Base-by-base conservation (phyloP, 345 rosid genomes). In the Turritis glabra region DNA sequence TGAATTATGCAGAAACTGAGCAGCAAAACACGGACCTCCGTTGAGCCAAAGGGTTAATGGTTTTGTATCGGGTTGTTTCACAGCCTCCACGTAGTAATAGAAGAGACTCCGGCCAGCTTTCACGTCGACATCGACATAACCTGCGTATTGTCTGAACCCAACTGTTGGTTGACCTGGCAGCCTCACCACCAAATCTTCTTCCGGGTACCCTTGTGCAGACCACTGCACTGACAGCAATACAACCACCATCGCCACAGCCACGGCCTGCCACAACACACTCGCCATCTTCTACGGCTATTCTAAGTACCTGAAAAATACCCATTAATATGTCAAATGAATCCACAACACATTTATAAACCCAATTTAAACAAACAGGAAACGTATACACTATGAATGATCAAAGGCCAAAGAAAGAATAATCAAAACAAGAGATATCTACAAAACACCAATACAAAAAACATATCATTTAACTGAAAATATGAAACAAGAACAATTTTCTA, bases 21-120 rank as follows among this genome's bases (percentile, higher is more conserved):
- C 9, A 51, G 4, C n/a, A n/a, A 55, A 55, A 55, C 1, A 29
- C 37, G 8, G 12, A 55, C 93, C 96, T 86, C 97, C 97, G 82
- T 90, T 93, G 81, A 90, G 97, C 98, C 93, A 93, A 54, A 93
- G 89, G 71, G 96, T 71, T 21, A 93, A 90, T 43, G 98, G 93
- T 74, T 85, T 90, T 26, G 59, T 75, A 26, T 74, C 65, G n/a
- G 92, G 84, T 26, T 86, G 74, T 47, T 73, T 72, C 5, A 81
- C 85, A 19, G 97, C 93, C 68, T 90, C 96, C 15, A 86, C 93
- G 44, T 85, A 93, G 86, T 90, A 93, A 74, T 93, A 93, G 70
- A 90, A 93, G 85, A 93, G 83, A 85, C 90, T 88, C 73, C 85
- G 85, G 22, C 92, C 97, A 67, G 71, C 76, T 67, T 82, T 76